These are phyloP conservation scores for Xanthoparmelia taractica DNA, from an alignment of 495 filamentous ascomycete species.

Conservation along the genomic window DNA sequence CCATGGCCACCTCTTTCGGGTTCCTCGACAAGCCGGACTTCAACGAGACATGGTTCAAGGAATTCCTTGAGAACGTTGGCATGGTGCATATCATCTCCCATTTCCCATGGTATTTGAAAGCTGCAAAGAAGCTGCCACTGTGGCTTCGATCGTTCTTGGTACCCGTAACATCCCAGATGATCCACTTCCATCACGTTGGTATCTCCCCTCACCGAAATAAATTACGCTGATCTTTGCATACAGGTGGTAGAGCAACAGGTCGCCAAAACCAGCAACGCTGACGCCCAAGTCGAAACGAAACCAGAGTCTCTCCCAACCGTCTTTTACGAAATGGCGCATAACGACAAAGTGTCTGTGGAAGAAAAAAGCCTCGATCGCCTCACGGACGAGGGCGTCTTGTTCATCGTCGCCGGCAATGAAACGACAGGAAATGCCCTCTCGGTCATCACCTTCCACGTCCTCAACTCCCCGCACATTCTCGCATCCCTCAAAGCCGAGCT, in stretches of 20 bases:
- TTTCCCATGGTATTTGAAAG: conserved; percentile 5
- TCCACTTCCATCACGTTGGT: background rate
- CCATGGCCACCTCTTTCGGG: too few species aligned
- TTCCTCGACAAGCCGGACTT: too few species aligned
- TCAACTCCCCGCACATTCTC: conserved; percentile 25
- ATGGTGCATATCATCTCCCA: conserved; percentile 16
- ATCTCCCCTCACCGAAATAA: background rate
- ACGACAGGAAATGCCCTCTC: conserved; percentile 26
- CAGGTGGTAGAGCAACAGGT: background rate
- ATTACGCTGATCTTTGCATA: background rate
- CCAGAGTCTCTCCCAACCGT: background rate
- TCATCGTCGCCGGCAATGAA: conserved; percentile 21
- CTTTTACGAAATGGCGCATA: background rate
- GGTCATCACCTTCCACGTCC: conserved; percentile 31
- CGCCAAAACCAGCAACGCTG: background rate
- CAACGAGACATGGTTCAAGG: too few species aligned
- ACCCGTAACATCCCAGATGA: background rate
- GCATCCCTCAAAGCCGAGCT: conserved; percentile 31
- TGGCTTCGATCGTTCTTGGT: conserved; percentile 4
- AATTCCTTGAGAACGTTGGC: conserved; percentile 1
- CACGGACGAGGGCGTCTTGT: conserved; percentile 1
- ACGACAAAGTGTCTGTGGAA: background rate
- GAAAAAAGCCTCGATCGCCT: conserved; percentile 3
- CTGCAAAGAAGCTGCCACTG: background rate
- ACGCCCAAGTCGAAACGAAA: background rate